Base-by-base conservation (phyloP, 352 stramenopile species). In the Phytophthora pistaciae region DNA sequence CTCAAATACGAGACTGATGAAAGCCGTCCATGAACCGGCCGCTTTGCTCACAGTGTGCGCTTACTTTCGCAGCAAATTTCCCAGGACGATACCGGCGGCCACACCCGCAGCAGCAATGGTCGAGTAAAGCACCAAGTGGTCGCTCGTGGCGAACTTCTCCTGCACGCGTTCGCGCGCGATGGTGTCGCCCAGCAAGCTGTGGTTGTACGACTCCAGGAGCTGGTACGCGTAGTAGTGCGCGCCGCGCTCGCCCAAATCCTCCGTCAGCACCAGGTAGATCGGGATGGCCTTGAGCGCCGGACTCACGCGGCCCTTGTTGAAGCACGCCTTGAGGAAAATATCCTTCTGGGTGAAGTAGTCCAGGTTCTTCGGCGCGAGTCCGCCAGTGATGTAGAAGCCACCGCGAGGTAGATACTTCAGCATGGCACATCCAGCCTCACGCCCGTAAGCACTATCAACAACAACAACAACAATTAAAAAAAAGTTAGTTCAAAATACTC, bases 321-420 rank as follows among this genome's bases (percentile, higher is more conserved):
- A 93, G 63, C 91, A 89, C 31, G 87, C 78, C 68, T 93, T 82
- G 64, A 96, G 82, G 75, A 98, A 97, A 58, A 87, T 84, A 29
- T 84, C 75, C 57, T 82, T 83, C 76, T 92, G 79, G 36, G 84
- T 92, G 75, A 99, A 98, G 66, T 94, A 96, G 70, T 96, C 82
- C 48, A 99, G 85, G 79, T 99, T 99, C 82, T 99, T 99, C 0
- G 93, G 93, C 20, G 98, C 98, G 25, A 99, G 87, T 31, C 97
- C 98, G 36, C 98, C 98, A 14, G 96, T 98, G 56, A 99, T 93
- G 90, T 98, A 99, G 63, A 99, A 93, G 21, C 98, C 98, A 74
- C 97, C 97, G 40, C 91, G 97, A 25, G 97, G 97, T 60, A 99
- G 90, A 62, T 96, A 99, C 80, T 99, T 99, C 63, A 99, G 88